Base-by-base conservation (phyloP, 176 grass and related monocot species). In the Eremochloa ophiuroides region DNA sequence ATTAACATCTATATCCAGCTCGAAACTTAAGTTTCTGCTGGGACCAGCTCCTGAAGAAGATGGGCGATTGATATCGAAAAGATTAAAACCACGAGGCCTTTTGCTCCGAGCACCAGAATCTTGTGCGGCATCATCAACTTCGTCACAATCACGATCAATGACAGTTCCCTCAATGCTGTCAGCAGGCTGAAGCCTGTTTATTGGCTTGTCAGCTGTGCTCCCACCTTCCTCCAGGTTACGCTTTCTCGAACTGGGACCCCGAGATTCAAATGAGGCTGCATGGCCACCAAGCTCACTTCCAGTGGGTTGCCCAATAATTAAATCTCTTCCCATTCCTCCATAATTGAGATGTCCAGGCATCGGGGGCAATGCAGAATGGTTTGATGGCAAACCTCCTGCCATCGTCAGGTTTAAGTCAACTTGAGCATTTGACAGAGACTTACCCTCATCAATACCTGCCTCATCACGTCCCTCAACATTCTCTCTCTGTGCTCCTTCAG, bases 141-240 rank as follows among this genome's bases (percentile, higher is more conserved):
- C 96, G 75, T 99, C 96, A 42, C 88, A 91, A 2, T 95, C 91
- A 0, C 91, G 88, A 62, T 99, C 96, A 90, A 99, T 99, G 33
- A 99, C 91, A 3, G 96, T 93, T 80, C 93, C 96, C 80, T 99
- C 96, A 88, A 95, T 91, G 66, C 96, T 99, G 77, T 99, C 93
- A 85, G 88, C 88, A 73, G 80, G 89, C 63, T 91, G 91, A 84
- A 91, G 77, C 84, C 87, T 85, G 67, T 88, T 82, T 68, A 83
- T 69, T 77, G 93, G 91, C 58, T 94, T 95, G 79, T 99, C 96
- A 84, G 87, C 87, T 66, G 93, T 99, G 81, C 93, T 95, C 64
- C 96, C 96, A 84, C 96, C 91, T 83, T 95, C 96, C 89, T 99
- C 96, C 62, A 87, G 48, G 66, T 93, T 91, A 76, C 89, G 85